Base-by-base conservation (phyloP, 78 protist species). In the Tieghemostelium lacteum region DNA sequence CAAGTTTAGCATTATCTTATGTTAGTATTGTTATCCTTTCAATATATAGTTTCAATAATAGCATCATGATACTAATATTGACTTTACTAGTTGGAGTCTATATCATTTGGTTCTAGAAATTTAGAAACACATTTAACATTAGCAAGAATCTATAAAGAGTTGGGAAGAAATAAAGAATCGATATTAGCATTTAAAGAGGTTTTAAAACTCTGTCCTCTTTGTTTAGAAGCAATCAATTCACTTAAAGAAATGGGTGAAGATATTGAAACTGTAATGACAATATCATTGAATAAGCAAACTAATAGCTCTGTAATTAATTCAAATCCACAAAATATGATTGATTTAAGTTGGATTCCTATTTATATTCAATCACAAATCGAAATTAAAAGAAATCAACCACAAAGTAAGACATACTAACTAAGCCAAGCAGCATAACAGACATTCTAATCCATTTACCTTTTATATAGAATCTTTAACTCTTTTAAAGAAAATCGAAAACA, bases 211-310 rank as follows among this genome's bases (percentile, higher is more conserved):
- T 83, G 91, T 49, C 91, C 91, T n/a, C 45, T 83, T 29, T 83
- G 91, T 69, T 42, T 83, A 10, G 91, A 83, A n/a, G 91, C 91
- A 40, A 37, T 40, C 7, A 69, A 69, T 60, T 42, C 72, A 69
- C n/a, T 83, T 28, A 83, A 83, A 14, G 91, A 83, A 42, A 10
- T 83, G 37, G 91, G 91, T 33, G 91, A 83, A 31, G 66, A 83
- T 55, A 19, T 73, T 28, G 91, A 83, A 24, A 45, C n/a, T n/a
- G 24, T 83, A 6, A 39, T 83, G n/a, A 28, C 64, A 39, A 24
- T 74, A 28, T 71, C 77, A 28, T 19, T 71, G 17, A 71, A 52
- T 22, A 45, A 50, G 50, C 33, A 50, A 19, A 45, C 33, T 50
- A 28, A 0, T 28, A 71, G 50, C 33, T 24, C n/a, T 10, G 26